Percentiles rank a stretch among this genome's conserved stretches.
phyloP scores from a whole-genome alignment of 169 alveolate species.

The Plasmodium malariae region DNA sequence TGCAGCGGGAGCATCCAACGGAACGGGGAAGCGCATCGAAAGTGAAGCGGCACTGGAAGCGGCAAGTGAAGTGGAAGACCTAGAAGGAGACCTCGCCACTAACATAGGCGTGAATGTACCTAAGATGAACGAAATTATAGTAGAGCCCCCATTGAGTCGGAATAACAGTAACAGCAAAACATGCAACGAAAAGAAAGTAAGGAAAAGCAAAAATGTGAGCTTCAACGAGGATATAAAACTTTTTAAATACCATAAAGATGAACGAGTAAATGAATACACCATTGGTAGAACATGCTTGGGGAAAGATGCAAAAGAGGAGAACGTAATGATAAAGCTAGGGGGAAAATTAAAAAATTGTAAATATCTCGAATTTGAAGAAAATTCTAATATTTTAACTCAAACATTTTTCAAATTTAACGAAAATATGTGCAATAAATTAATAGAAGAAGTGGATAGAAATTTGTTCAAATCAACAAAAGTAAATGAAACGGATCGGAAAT shows the following conservation, averaged over 20 bases:
- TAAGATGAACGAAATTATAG: too few species aligned
- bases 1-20: too few species aligned
- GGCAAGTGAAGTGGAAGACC: too few species aligned
- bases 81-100: too few species aligned
- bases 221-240: conserved; percentile 25
- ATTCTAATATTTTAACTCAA: background rate
- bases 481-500: background rate
- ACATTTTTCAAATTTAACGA: background rate
- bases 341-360: background rate
- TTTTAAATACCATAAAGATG: conserved; percentile 26
- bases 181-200: background rate
- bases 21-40: too few species aligned
- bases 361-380: background rate
- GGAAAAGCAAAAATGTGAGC: conserved; percentile 13
- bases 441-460: background rate
- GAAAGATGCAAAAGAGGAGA: background rate
- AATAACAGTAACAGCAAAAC: too few species aligned
- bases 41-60: too few species aligned
- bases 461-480: background rate
- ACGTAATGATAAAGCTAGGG: background rate
- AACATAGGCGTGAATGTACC: too few species aligned
- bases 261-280: conserved; percentile 3
- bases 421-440: background rate
- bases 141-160: too few species aligned
- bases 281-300: background rate